Evolutionary conservation across 176 grass and related monocot species (phyloP), one percentile per base, ranked within the genome.

Genomic region (Pontederia paniculata): DNA sequence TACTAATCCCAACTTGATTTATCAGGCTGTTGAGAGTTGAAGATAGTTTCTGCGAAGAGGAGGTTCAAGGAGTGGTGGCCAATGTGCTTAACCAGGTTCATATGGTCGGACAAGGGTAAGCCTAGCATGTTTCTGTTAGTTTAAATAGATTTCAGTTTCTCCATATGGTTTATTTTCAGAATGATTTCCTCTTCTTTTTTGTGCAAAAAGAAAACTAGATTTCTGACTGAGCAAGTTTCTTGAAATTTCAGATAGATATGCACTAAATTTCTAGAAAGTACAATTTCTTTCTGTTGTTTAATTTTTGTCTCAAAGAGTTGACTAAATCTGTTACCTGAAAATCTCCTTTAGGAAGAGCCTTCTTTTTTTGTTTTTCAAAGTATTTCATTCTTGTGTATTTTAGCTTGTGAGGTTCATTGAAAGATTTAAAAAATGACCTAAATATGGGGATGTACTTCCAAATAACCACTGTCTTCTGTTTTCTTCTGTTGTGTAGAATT

Each of bases 31-130:
- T 97, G 48, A 73, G 73, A 2, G 56, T 97, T 54, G 91, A 84
- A 58, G 91, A 87, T 50, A 87, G 71, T 68, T 82, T 83, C 79
- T 81, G 70, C 66, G 86, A 97, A 87, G 86, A 89, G 69, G 67
- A 79, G 78, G 83, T 68, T 6, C 55, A 53, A 73, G 74, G 64
- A 74, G 61, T 80, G 64, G 74, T 90, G 8, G 74, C 76, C 42
- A 81, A 78, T 62, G 84, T 90, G 79, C 73, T 97, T 62, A 79
- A 84, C 81, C 86, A 86, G 52, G 73, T 84, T 60, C 86, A 97
- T 73, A 65, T 97, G 49, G 76, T 87, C 52, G 91, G 91, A 74
- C 82, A 97, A 97, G 91, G 91, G 91, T 97, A 89, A 44, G 58
- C 49, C 1, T 48, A 17, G 54, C 57, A 31, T 57, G 73, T 37